phyloP scores from a whole-genome alignment of 371 early-diverging fungal species.

The Mucor plumbeus region DNA sequence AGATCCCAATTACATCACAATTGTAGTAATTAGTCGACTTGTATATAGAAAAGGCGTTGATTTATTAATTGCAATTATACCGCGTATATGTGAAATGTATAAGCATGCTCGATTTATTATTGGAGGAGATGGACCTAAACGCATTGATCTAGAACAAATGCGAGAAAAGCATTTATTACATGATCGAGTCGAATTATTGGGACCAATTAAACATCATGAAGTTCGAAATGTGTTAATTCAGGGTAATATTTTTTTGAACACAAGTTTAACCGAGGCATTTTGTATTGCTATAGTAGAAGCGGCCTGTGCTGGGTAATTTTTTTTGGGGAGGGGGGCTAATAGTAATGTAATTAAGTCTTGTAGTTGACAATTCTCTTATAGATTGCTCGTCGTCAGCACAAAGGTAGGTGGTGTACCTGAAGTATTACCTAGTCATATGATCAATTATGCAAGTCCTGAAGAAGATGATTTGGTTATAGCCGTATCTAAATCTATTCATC shows the following conservation, averaged over 20 bases:
- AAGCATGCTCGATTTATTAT: slow-evolving; percentile 91
- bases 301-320: slow-evolving; percentile 89
- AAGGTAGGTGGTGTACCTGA: slow-evolving; percentile 99
- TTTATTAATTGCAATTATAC: slow-evolving; percentile 91
- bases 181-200: slow-evolving; percentile 94
- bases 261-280: slow-evolving; percentile 99
- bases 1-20: slow-evolving; percentile 86
- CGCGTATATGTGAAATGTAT: slow-evolving; percentile 88
- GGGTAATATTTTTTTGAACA: slow-evolving; percentile 98
- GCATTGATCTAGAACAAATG: slow-evolving; percentile 97
- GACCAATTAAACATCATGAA: slow-evolving; percentile 84
- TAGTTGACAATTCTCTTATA: slow-evolving; percentile 29
- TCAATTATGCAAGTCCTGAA: slow-evolving; percentile 93
- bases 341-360: background rate
- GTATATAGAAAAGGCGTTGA: slow-evolving; percentile 98
- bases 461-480: slow-evolving; percentile 85
- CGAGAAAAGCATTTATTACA: slow-evolving; percentile 93
- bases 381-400: slow-evolving; percentile 96
- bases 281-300: slow-evolving; percentile 99
- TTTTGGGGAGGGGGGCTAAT: background rate
- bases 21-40: slow-evolving; percentile 93
- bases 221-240: slow-evolving; percentile 91
- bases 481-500: slow-evolving; percentile 75
- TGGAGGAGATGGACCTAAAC: slow-evolving; percentile 98
- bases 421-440: slow-evolving; percentile 95